Conservation (phyloP, 1,139 yeast species). For the Saccharomyces hybrid region DNA sequence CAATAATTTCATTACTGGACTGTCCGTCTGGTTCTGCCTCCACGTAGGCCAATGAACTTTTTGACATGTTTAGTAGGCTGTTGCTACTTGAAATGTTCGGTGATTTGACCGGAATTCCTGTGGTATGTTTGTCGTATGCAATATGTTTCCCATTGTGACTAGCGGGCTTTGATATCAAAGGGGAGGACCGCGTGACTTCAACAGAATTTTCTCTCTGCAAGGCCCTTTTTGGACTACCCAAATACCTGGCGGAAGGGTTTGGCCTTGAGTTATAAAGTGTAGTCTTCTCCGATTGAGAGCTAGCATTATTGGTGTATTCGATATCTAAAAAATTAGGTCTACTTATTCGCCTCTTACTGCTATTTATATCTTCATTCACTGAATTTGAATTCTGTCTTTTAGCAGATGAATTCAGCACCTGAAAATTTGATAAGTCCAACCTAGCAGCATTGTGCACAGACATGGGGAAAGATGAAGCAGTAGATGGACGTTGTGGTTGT, state of each 20-base stretch:
- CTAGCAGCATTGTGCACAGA: neutral
- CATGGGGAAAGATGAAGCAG: neutral
- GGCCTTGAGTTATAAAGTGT: neutral
- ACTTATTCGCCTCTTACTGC: neutral
- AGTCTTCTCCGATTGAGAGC: neutral
- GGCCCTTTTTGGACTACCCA: neutral
- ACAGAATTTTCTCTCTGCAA: neutral
- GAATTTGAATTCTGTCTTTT: neutral
- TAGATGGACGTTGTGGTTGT: neutral
- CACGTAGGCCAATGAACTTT: neutral
- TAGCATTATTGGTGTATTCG: neutral
- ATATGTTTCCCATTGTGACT: neutral
- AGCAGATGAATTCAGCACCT: neutral
- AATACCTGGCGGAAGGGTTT: neutral
- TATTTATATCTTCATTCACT: neutral
- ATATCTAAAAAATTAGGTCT: neutral
- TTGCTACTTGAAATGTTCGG: neutral
- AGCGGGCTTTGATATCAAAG: neutral
- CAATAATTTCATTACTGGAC: constrained; percentile 1
- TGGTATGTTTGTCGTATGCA: neutral
- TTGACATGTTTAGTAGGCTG: neutral
- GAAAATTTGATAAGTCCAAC: neutral
- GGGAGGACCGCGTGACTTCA: neutral
- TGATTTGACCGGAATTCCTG: neutral
- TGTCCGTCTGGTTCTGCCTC: constrained; percentile 2